phyloP scores from a whole-genome alignment of 345 rosid species.

The Arabis hirsuta region DNA sequence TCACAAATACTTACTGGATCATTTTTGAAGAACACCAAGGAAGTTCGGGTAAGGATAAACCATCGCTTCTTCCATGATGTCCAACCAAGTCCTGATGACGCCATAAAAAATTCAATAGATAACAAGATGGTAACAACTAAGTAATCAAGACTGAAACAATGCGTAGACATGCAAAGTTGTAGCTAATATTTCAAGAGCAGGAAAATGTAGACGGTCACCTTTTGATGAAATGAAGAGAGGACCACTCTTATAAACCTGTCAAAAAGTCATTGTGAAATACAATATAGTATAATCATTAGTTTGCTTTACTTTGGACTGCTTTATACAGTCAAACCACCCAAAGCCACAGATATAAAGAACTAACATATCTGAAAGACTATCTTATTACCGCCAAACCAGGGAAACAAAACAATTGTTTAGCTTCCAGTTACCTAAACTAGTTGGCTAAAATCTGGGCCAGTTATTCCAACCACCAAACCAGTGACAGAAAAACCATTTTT shows the following conservation, averaged over 20 bases:
- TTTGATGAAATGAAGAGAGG: constrained; percentile 96
- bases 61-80: constrained; percentile 99
- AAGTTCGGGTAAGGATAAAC: constrained; percentile 93
- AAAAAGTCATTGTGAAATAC: constrained; percentile 27
- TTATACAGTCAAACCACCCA: constrained; percentile 8
- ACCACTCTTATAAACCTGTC: constrained; percentile 94
- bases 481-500: background rate
- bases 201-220: constrained; percentile 52
- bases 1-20: constrained; percentile 77
- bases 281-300: background rate
- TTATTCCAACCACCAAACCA: constrained; percentile 12
- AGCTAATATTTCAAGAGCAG: background rate
- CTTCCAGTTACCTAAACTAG: constrained; percentile 6
- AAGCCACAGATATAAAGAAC: constrained; percentile 1
- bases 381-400: background rate
- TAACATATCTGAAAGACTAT: constrained; percentile 13
- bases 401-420: background rate
- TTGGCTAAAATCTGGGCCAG: background rate
- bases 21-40: constrained; percentile 94
- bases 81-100: constrained; percentile 87
- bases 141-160: constrained; percentile 20
- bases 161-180: background rate
- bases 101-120: background rate
- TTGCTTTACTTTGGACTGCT: background rate
- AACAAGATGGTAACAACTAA: background rate